A percentile compares a stretch with the other conserved stretches of the same genome.
phyloP scores from a whole-genome alignment of 495 filamentous ascomycete genomes.

The Patellaria atrata region DNA sequence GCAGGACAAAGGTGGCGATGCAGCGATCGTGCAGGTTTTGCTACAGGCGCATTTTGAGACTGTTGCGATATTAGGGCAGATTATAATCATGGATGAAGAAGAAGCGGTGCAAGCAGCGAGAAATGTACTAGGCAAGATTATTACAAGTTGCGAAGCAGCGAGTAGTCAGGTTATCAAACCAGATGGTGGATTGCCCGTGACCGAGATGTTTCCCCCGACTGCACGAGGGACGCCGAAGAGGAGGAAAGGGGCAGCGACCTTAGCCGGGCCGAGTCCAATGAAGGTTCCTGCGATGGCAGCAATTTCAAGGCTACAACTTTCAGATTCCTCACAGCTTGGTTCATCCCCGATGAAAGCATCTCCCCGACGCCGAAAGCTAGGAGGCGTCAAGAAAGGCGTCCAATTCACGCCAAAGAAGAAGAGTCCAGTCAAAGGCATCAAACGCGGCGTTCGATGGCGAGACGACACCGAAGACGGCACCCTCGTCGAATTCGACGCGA shows the following conservation, averaged over 20 bases:
- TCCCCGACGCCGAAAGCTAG: constrained; percentile 62
- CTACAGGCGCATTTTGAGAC: constrained; percentile 86
- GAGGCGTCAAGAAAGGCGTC: constrained; percentile 57
- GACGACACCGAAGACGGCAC: constrained; percentile 75
- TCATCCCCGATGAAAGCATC: constrained; percentile 53
- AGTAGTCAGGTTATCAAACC: constrained; percentile 78
- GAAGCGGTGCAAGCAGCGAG: constrained; percentile 72
- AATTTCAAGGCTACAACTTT: constrained; percentile 26
- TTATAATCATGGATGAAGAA: constrained; percentile 64
- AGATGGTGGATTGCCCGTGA: constrained; percentile 55
- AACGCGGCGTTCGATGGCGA: constrained; percentile 78
- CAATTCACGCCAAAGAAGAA: constrained; percentile 78
- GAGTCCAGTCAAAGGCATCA: constrained; percentile 39
- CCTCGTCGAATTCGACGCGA: constrained; percentile 78
- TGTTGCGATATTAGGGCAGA: constrained; percentile 62
- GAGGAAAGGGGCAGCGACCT: constrained; percentile 44
- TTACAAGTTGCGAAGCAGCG: constrained; percentile 57
- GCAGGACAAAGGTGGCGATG: constrained; percentile 69
- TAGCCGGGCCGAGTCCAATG: constrained; percentile 27
- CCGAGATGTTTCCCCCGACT: constrained; percentile 49
- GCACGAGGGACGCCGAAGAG: constrained; percentile 59
- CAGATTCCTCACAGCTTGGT: constrained; percentile 28
- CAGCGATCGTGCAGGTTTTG: constrained; percentile 61
- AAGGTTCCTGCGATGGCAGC: constrained; percentile 20
- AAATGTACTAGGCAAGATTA: constrained; percentile 60